These are phyloP conservation scores for Cercospora sp. DNA, from an alignment of 2,329 filamentous ascomycete genomes.

Conservation along the genomic window DNA sequence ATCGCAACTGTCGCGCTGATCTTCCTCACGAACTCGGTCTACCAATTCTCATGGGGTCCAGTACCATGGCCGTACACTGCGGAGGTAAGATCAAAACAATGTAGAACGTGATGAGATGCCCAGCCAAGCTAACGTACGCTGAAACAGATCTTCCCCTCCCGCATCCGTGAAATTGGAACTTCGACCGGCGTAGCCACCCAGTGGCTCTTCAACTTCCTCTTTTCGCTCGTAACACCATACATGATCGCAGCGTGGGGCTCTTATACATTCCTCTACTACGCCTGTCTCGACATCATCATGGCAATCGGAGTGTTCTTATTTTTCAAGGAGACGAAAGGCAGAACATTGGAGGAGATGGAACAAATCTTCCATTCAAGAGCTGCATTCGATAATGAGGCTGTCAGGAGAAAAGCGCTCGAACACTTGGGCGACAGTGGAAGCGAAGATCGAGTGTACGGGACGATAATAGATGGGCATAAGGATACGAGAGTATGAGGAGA, in stretches of 20 bases:
- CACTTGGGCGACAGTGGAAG: slow-evolving; percentile 20
- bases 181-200: slow-evolving; percentile 54
- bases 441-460: background rate
- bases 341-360: slow-evolving; percentile 42
- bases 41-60: slow-evolving; percentile 57
- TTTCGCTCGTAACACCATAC: slow-evolving; percentile 52
- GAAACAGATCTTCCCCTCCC: slow-evolving; percentile 56
- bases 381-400: slow-evolving; percentile 33
- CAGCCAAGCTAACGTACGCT: too few relatives aligned
- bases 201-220: slow-evolving; percentile 56
- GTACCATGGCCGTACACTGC: slow-evolving; percentile 53
- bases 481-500: background rate
- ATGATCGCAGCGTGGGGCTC: slow-evolving; percentile 55
- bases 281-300: slow-evolving; percentile 48
- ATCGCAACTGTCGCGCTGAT: slow-evolving; percentile 58
- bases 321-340: slow-evolving; percentile 42
- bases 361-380: slow-evolving; percentile 31
- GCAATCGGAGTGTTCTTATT: slow-evolving; percentile 43
- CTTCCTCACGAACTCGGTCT: slow-evolving; percentile 57
- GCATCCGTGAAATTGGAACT: slow-evolving; percentile 54
- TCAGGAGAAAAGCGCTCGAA: slow-evolving; percentile 23
- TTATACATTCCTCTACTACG: slow-evolving; percentile 50
- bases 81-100: too few relatives aligned
- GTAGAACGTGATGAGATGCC: too few relatives aligned
- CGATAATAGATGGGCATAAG: background rate